A percentile compares a stretch with the other conserved stretches of the same genome.
Conservation (phyloP, 2,329 filamentous ascomycete species). For the Epichloe scottii region DNA sequence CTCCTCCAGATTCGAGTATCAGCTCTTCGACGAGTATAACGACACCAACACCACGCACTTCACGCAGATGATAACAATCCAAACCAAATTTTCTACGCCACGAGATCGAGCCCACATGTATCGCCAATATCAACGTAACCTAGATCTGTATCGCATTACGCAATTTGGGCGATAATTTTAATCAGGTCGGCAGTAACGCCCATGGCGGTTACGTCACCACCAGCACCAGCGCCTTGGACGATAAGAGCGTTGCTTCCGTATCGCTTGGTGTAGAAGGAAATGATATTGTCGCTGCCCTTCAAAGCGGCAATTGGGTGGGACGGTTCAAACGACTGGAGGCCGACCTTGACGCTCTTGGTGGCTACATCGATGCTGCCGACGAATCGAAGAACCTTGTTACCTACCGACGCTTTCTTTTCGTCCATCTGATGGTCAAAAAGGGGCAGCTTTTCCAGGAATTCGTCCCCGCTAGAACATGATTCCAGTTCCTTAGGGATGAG, state of each 20-base stretch:
- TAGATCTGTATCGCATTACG: slow-evolving; percentile 15
- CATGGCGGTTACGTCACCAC: slow-evolving; percentile 94
- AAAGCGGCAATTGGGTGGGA: slow-evolving; percentile 86
- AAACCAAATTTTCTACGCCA: not conserved
- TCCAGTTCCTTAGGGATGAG: slow-evolving; percentile 84
- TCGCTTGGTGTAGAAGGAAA: slow-evolving; percentile 94
- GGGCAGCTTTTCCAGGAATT: slow-evolving; percentile 72
- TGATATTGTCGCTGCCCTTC: slow-evolving; percentile 97
- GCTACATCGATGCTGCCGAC: slow-evolving; percentile 85
- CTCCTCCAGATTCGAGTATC: not conserved
- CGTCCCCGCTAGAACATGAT: slow-evolving; percentile 60
- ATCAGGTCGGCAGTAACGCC: slow-evolving; percentile 88
- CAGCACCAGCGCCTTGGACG: slow-evolving; percentile 86
- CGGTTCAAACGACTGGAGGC: slow-evolving; percentile 76
- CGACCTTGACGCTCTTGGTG: slow-evolving; percentile 77
- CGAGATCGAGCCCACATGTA: not conserved
- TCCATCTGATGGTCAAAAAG: slow-evolving; percentile 88
- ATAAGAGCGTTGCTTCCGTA: slow-evolving; percentile 88
- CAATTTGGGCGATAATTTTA: slow-evolving; percentile 69
- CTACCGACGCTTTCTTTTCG: slow-evolving; percentile 69
- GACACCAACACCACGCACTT: slow-evolving; percentile 2
- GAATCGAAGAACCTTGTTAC: slow-evolving; percentile 83
- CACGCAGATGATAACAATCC: slow-evolving; percentile 5
- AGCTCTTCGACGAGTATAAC: not conserved
- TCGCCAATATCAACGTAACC: not conserved